phyloP scores from a whole-genome alignment of 2,329 filamentous ascomycete genomes.

The Berkeleyomyces rouxiae region DNA sequence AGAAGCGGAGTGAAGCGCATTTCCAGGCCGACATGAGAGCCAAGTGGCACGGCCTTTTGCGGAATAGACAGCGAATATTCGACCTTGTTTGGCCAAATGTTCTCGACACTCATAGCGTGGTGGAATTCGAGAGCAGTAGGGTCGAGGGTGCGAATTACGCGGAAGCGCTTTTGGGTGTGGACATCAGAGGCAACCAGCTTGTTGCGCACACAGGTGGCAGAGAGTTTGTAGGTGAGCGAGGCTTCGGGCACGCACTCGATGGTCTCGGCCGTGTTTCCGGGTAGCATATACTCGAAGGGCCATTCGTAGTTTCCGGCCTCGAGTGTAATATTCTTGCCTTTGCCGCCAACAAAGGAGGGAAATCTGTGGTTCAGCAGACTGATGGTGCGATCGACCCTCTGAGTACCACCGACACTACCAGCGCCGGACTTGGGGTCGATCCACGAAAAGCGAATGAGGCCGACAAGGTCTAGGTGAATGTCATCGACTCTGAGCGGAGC shows the following conservation, averaged over 20 bases:
- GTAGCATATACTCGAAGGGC: constrained; percentile 59
- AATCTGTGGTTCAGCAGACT: constrained; percentile 54
- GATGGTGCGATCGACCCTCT: constrained; percentile 40
- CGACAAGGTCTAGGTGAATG: constrained; percentile 53
- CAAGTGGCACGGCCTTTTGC: constrained; percentile 86
- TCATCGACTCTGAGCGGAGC: constrained; percentile 55
- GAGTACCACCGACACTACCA: constrained; percentile 18
- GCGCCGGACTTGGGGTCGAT: constrained; percentile 4
- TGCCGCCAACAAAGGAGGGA: constrained; percentile 43
- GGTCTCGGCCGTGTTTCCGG: constrained; percentile 63
- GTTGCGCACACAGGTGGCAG: constrained; percentile 72
- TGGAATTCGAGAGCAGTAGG: constrained; percentile 60
- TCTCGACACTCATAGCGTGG: constrained; percentile 89
- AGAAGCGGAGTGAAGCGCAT: constrained; percentile 77
- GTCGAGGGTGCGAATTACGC: constrained; percentile 62
- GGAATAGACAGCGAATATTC: constrained; percentile 90
- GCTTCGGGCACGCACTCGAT: constrained; percentile 78
- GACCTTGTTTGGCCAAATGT: constrained; percentile 94
- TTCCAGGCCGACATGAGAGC: constrained; percentile 67
- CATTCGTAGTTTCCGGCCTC: constrained; percentile 68
- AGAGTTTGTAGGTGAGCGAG: constrained; percentile 78
- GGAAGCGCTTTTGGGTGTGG: constrained; percentile 59
- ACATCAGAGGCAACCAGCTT: constrained; percentile 72
- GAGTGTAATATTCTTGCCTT: constrained; percentile 42
- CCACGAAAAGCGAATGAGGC: constrained; percentile 42